A percentile compares a stretch with the other conserved stretches of the same genome.
Evolutionary conservation across 2,329 filamentous ascomycete genomes (phyloP).

Genomic region (Didymella exigua): DNA sequence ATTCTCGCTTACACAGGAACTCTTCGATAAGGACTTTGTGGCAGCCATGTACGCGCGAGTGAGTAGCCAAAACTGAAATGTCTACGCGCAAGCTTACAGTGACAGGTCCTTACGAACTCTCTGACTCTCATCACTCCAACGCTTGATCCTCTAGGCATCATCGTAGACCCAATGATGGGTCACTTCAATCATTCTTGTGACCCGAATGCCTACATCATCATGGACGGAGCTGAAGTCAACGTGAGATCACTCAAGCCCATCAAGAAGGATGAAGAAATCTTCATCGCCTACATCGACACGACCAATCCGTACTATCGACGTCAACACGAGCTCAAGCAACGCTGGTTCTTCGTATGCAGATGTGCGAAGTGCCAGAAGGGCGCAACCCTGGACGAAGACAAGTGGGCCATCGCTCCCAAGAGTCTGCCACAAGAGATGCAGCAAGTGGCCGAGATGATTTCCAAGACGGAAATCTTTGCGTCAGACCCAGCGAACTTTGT

Average conservation of each 20-base stretch:
- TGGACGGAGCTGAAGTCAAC: constrained; percentile 59
- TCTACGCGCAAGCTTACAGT: constrained; percentile 26
- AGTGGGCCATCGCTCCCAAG: constrained; percentile 44
- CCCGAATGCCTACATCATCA: constrained; percentile 63
- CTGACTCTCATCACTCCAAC: constrained; percentile 62
- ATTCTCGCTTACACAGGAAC: constrained; percentile 55
- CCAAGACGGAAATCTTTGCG: constrained; percentile 18
- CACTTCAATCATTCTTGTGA: constrained; percentile 67
- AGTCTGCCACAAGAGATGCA: constrained; percentile 33
- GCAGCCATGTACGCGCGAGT: constrained; percentile 55
- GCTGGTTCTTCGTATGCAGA: constrained; percentile 65
- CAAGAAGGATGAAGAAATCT: constrained; percentile 61
- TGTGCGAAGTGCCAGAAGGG: constrained; percentile 58
- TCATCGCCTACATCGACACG: constrained; percentile 66
- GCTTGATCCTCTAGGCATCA: constrained; percentile 64
- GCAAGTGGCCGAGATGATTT: constrained; percentile 29
- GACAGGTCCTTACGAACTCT: constrained; percentile 60
- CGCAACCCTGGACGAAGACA: constrained; percentile 49
- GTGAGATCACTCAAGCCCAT: constrained; percentile 61
- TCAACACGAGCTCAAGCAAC: constrained; percentile 57
- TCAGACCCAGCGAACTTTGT: constrained; percentile 33
- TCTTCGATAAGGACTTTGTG: constrained; percentile 51
- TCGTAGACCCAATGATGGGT: constrained; percentile 60
- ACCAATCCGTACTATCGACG: constrained; percentile 59
- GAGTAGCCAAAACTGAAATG: constrained; percentile 1